Conservation (phyloP, 768 basidiomycete species). For the Naganishia kalamii region DNA sequence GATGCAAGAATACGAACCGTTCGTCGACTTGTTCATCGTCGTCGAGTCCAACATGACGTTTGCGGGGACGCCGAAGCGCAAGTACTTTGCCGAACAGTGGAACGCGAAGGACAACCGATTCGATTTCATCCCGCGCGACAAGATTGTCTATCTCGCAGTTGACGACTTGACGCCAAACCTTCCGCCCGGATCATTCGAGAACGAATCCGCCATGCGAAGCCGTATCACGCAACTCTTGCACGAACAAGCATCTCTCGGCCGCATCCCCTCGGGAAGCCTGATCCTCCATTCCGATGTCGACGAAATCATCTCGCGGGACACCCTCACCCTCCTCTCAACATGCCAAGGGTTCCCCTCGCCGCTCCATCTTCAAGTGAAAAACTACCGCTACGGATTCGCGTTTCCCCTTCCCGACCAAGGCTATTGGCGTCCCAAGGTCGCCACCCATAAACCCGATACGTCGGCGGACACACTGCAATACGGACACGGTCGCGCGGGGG, state of each 20-base stretch:
- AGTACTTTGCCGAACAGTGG: constrained; percentile 24
- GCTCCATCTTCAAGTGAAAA: constrained; percentile 29
- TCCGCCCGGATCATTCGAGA: constrained; percentile 26
- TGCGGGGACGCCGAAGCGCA: constrained; percentile 27
- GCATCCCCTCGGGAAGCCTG: constrained; percentile 17
- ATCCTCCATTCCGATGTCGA: constrained; percentile 28
- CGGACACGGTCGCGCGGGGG: constrained; percentile 19
- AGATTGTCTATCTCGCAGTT: constrained; percentile 22
- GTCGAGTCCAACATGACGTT: constrained; percentile 31
- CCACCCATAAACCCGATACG: not conserved
- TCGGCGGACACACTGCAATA: constrained; percentile 17
- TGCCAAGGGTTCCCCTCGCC: constrained; percentile 21
- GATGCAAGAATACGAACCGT: constrained; percentile 28
- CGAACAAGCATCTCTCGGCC: not conserved
- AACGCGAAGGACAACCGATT: constrained; percentile 21
- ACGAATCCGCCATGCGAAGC: constrained; percentile 24
- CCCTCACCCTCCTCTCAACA: constrained; percentile 19
- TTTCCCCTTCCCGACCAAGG: constrained; percentile 25
- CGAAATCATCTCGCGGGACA: constrained; percentile 29
- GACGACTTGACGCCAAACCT: constrained; percentile 11
- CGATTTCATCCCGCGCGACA: constrained; percentile 16
- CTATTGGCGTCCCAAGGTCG: constrained; percentile 26
- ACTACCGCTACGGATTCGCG: constrained; percentile 27
- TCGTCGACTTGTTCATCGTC: constrained; percentile 28
- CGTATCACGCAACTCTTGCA: constrained; percentile 10